Evolutionary conservation across 116 monocot species (phyloP), one percentile per base, ranked within the genome.

Genomic region (Papilionanthe hybrid): DNA sequence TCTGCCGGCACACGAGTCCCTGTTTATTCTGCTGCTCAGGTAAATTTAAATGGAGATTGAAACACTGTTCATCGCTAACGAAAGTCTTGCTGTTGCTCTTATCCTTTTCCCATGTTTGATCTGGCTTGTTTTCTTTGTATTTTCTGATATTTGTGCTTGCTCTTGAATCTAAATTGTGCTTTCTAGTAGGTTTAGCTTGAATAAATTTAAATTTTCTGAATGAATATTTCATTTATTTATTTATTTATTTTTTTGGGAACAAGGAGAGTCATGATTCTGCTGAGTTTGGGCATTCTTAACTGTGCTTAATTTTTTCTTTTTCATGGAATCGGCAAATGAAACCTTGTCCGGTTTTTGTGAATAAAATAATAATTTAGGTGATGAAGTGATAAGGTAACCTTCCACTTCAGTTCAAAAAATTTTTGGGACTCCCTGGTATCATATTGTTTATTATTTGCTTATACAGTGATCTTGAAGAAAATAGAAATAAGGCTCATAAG

Each of bases 61-160:
- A 18, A 53, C 17, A 53, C 15, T 53, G 53, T 53, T 53, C 15
- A 18, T 53, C 53, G 17, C 53, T 53, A 53, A 53, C 4, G 53
- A 3, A 53, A 53, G 53, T 15, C 17, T 53, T 53, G 4, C 15
- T 15, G 9, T 69, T 11, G 69, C 69, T 69, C 7, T 69, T 32
- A 2, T 69, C 63, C 63, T 63, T 32, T 15, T 8, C 5, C 2
- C 9, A 0, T 22, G 44, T 10, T 73, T 73, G 43, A n/a, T 44
- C 44, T 73, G 73, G 6, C 42, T 73, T 73, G n/a, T n/a, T 73
- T 73, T 44, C 43, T 43, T 73, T 73, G 20, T 72, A n/a, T 30
- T 72, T 72, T n/a, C 37, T 73, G n/a, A 30, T 1, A 13, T 73
- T 29, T 3, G 44, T 20, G n/a, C 44, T 44, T 44, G 42, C 9